Evolutionary conservation across 2,329 filamentous ascomycete genomes (phyloP).

Genomic region (Beauveria caledonica): DNA sequence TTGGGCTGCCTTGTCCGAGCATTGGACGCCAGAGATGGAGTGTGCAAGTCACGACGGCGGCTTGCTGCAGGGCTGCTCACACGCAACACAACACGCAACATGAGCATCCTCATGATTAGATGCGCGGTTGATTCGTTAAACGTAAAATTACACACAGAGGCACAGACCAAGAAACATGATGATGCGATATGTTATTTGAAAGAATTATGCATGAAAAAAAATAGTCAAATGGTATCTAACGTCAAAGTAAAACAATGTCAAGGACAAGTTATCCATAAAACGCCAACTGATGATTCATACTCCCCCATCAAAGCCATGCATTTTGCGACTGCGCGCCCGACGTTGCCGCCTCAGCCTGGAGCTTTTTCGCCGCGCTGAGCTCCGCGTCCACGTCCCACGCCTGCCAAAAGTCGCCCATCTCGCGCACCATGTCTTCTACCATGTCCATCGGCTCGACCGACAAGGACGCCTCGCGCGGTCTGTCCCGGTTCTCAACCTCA

Average conservation of each 20-base stretch:
- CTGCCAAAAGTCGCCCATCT: conserved; percentile 28
- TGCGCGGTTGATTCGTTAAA: too few relatives aligned
- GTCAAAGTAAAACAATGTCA: not conserved
- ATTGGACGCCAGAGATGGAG: too few relatives aligned
- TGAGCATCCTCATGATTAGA: too few relatives aligned
- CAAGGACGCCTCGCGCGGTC: not conserved
- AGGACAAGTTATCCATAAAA: not conserved
- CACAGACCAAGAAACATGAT: too few relatives aligned
- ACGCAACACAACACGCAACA: too few relatives aligned
- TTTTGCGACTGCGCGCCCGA: conserved; percentile 15
- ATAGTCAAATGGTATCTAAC: conserved; percentile 5
- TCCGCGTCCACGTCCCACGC: conserved; percentile 29
- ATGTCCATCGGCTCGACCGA: conserved; percentile 27
- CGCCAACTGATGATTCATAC: not conserved
- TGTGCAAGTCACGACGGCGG: too few relatives aligned
- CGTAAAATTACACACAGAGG: too few relatives aligned
- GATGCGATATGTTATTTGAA: not conserved
- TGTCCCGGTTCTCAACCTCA: not conserved
- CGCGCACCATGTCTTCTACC: conserved; percentile 29
- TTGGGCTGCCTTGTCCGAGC: too few relatives aligned
- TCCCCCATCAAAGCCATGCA: conserved; percentile 18
- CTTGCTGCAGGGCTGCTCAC: too few relatives aligned
- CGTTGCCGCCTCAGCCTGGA: conserved; percentile 7
- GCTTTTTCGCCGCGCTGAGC: conserved; percentile 23
- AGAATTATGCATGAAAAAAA: not conserved